Evolutionary conservation across 257 asterid genomes (phyloP), one percentile per base, ranked within the genome.

Genomic region (Solanum clarkiae): DNA sequence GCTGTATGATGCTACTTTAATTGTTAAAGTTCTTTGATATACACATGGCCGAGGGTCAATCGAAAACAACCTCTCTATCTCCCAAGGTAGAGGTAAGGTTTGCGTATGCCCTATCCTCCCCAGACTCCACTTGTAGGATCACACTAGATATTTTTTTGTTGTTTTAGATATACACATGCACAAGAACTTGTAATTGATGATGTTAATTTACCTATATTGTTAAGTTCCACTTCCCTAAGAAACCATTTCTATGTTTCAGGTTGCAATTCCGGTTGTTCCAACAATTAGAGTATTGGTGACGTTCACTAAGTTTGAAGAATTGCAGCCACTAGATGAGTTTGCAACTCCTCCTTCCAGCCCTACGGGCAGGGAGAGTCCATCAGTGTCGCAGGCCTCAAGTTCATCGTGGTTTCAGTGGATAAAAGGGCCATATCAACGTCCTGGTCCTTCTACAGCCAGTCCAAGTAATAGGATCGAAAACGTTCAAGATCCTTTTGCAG

Each of bases 351-450:
- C 99, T 68, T 91, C 98, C 20, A 94, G 98, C 42, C 98, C 98
- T 82, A 87, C 89, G 8, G 89, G 87, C 85, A 89, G 63, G 84
- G 98, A 93, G 84, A 93, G 93, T 91, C 91, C 97, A 7, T 20
- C 89, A 13, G 84, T 86, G 82, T 17, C 26, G 54, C 93, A 89
- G 86, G 18, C 97, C 17, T 89, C 98, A 10, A 90, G 85, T 85
- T 89, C 98, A 8, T 95, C 99, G 36, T 95, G 99, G 98, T 95
- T 96, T 90, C 98, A 94, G 88, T 96, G 98, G 98, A 92, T 94
- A 84, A 96, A 95, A 90, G 83, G 96, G 85, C 94, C 98, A 1
- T 95, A 95, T 86, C 94, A 87, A 84, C 94, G 91, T 4, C 83
- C 97, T 54, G 55, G 90, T 84, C 86, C 97, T 20, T 93, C 98